Conservation (phyloP, 202 grass and related monocot genomes). For the Saccharum hybrid region DNA sequence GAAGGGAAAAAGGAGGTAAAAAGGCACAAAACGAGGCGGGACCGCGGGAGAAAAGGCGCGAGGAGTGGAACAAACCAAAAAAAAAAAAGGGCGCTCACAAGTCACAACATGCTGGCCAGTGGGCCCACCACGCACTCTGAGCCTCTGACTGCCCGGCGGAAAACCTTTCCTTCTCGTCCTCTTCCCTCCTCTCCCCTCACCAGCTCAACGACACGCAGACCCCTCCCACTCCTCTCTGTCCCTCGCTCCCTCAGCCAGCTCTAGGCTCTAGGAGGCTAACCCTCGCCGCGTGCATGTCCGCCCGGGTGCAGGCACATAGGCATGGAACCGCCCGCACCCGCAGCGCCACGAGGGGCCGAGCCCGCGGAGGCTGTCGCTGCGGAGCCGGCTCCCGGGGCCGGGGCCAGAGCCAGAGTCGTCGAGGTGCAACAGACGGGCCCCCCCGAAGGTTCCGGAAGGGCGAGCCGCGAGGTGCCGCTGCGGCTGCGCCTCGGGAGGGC, state of each 20-base stretch:
- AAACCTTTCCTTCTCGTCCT: background rate
- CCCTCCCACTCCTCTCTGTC: background rate
- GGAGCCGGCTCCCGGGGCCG: background rate
- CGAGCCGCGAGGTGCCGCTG: conserved; percentile 49
- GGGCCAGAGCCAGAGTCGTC: background rate
- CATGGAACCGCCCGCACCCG: conserved; percentile 36
- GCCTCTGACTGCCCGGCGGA: background rate
- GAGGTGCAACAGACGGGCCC: background rate
- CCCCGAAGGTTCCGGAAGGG: background rate
- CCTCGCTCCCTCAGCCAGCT: conserved; percentile 11
- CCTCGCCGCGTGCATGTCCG: conserved; percentile 3
- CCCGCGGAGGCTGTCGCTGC: background rate
- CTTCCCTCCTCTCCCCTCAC: background rate
- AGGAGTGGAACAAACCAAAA: background rate
- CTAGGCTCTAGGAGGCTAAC: background rate
- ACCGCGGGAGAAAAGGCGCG: background rate
- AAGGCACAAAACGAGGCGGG: background rate
- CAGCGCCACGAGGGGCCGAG: background rate
- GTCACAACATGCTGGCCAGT: background rate
- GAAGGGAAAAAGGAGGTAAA: background rate
- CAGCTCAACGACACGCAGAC: conserved; percentile 26
- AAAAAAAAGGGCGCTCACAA: background rate
- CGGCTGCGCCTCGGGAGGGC: conserved; percentile 62
- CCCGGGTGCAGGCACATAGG: background rate
- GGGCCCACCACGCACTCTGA: background rate